These are phyloP conservation scores for Hygrophila difformis DNA, from an alignment of 257 asterid genomes.

Conservation along the genomic window DNA sequence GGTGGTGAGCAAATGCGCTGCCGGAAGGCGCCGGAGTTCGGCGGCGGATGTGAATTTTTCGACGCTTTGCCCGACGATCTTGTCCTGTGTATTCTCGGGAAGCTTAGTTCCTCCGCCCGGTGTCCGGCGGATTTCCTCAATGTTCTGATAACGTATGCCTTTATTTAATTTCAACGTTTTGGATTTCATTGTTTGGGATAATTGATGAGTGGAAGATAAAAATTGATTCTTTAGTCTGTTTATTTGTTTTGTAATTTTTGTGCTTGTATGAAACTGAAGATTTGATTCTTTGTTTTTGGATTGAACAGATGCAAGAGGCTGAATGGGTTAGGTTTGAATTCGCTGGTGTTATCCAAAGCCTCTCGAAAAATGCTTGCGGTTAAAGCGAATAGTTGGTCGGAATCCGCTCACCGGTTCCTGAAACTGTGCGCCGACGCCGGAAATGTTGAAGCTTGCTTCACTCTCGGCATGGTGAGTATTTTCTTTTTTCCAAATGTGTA, in stretches of 20 bases:
- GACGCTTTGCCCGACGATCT: slow-evolving; percentile 80
- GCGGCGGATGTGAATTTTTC: slow-evolving; percentile 36
- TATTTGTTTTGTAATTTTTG: too few species aligned
- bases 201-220: too few species aligned
- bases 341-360: slow-evolving; percentile 64
- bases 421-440: slow-evolving; percentile 86
- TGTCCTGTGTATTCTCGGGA: slow-evolving; percentile 52
- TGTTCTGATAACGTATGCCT: slow-evolving; percentile 57
- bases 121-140: slow-evolving; percentile 64
- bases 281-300: neutral
- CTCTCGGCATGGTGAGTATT: slow-evolving; percentile 81
- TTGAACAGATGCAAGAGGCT: slow-evolving; percentile 73
- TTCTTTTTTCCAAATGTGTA: too few species aligned
- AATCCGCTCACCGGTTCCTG: slow-evolving; percentile 68
- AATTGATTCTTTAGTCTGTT: too few species aligned
- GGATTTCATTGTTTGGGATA: too few species aligned
- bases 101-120: slow-evolving; percentile 58
- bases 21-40: slow-evolving; percentile 21
- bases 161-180: neutral
- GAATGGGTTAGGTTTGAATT: slow-evolving; percentile 55
- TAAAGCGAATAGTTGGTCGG: slow-evolving; percentile 73
- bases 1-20: slow-evolving; percentile 16
- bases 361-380: slow-evolving; percentile 47
- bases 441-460: slow-evolving; percentile 73
- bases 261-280: too few species aligned